Conservation (phyloP, 768 basidiomycete genomes). For the Tricholoma sp. region DNA sequence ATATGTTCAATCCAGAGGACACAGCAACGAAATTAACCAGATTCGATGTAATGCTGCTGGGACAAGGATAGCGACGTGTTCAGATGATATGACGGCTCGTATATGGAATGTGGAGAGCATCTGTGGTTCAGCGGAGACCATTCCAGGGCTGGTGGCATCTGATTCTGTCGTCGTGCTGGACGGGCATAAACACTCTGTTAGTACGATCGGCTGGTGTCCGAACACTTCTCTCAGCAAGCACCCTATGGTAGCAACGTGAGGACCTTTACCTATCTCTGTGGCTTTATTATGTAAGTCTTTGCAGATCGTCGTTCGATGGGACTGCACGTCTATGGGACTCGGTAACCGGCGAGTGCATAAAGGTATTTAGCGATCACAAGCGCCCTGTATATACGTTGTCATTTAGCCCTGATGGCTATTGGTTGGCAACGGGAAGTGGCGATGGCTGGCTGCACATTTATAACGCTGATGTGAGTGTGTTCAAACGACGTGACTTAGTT, state of each 20-base stretch:
- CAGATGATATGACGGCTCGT: conserved; percentile 75
- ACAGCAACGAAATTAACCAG: conserved; percentile 74
- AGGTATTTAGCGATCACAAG: conserved; percentile 66
- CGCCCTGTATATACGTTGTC: conserved; percentile 67
- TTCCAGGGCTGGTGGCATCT: conserved; percentile 35
- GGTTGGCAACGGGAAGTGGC: conserved; percentile 72
- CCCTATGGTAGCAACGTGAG: conserved; percentile 71
- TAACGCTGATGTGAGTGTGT: conserved; percentile 48
- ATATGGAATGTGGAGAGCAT: conserved; percentile 66
- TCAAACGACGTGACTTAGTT: neutral
- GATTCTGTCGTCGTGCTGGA: conserved; percentile 41
- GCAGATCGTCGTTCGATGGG: conserved; percentile 74
- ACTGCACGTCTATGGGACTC: conserved; percentile 84
- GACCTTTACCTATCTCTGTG: conserved; percentile 2
- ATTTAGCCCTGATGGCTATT: conserved; percentile 71
- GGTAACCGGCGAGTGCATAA: conserved; percentile 68
- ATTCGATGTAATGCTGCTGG: conserved; percentile 63
- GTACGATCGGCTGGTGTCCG: conserved; percentile 68
- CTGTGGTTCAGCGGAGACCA: conserved; percentile 28
- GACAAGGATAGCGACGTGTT: conserved; percentile 72
- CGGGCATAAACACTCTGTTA: conserved; percentile 66
- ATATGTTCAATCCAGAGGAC: conserved; percentile 44
- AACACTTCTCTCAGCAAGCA: conserved; percentile 39
- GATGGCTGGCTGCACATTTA: conserved; percentile 78
- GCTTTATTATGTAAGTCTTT: neutral